These are phyloP conservation scores for Ascochyta viciae-villosae DNA, from an alignment of 2,329 filamentous ascomycete genomes.

Conservation along the genomic window DNA sequence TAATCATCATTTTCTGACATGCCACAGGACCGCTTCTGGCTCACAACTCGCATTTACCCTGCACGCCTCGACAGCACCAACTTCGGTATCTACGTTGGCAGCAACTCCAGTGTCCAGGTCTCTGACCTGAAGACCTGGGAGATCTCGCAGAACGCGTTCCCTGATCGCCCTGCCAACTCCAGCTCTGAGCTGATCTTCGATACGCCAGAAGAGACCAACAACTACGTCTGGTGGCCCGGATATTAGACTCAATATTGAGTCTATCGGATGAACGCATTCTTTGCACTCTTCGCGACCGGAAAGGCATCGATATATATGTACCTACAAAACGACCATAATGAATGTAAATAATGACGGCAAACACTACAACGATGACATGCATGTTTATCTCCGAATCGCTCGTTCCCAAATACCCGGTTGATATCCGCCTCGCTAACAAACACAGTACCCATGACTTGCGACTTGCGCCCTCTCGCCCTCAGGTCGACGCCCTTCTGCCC, in stretches of 20 bases:
- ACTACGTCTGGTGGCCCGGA: constrained; percentile 57
- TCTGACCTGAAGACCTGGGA: constrained; percentile 51
- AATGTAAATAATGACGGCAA: constrained; percentile 6
- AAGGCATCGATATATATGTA: background rate
- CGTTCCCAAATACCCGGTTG: constrained; percentile 1
- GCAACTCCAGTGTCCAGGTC: constrained; percentile 47
- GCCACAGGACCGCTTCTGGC: constrained; percentile 46
- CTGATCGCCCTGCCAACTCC: constrained; percentile 51
- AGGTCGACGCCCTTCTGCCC: constrained; percentile 2
- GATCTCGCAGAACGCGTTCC: constrained; percentile 50
- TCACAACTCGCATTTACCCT: constrained; percentile 57
- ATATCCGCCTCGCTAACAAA: constrained; percentile 5
- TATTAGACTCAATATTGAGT: constrained; percentile 31
- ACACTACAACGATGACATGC: background rate
- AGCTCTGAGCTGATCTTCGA: constrained; percentile 53
- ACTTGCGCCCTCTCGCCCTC: background rate
- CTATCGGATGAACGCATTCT: background rate
- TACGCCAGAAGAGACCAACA: constrained; percentile 52
- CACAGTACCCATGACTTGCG: background rate
- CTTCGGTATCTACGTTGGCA: constrained; percentile 52
- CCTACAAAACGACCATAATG: background rate
- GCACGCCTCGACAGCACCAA: constrained; percentile 52
- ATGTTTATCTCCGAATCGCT: background rate
- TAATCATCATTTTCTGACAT: constrained; percentile 4
- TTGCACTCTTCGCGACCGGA: background rate